Conservation (phyloP, 2,329 filamentous ascomycete genomes). For the Scedosporium dehoogii region DNA sequence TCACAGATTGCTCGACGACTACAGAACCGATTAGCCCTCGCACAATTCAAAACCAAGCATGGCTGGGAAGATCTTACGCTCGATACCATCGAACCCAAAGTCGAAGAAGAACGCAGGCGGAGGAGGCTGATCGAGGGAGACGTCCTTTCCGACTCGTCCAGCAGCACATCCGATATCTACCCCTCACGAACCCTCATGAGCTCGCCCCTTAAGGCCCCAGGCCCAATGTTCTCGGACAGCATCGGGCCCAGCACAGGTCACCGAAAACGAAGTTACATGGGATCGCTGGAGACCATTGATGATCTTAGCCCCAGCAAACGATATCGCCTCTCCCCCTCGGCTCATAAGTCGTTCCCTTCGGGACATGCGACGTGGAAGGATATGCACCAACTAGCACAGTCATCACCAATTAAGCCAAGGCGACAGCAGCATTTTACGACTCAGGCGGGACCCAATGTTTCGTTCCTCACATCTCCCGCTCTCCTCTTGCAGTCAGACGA, state of each 20-base stretch:
- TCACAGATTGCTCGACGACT: conserved; percentile 80
- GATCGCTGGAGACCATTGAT: conserved; percentile 41
- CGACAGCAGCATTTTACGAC: conserved; percentile 68
- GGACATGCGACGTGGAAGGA: conserved; percentile 63
- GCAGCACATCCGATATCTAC: conserved; percentile 70
- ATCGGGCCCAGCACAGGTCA: conserved; percentile 60
- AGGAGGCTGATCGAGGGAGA: conserved; percentile 63
- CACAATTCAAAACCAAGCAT: conserved; percentile 95
- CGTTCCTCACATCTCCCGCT: conserved; percentile 60
- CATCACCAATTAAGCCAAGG: conserved; percentile 73
- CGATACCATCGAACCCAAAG: conserved; percentile 73
- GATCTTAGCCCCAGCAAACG: conserved; percentile 50
- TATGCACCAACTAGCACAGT: conserved; percentile 67
- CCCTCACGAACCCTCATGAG: conserved; percentile 63
- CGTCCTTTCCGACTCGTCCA: conserved; percentile 77
- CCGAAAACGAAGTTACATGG: conserved; percentile 54
- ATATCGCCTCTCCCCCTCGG: conserved; percentile 53
- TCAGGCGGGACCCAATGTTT: conserved; percentile 60
- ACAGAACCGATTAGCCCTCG: conserved; percentile 87
- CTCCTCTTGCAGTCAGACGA: conserved; percentile 59
- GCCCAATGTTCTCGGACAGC: conserved; percentile 73
- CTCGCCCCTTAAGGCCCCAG: conserved; percentile 63
- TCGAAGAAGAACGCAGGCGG: conserved; percentile 69
- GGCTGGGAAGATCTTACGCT: conserved; percentile 87
- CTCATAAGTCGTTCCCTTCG: conserved; percentile 45